Evolutionary conservation across 164 flowering plant genomes (phyloP), one percentile per base, ranked within the genome.

Genomic region (Berberis vulgaris): DNA sequence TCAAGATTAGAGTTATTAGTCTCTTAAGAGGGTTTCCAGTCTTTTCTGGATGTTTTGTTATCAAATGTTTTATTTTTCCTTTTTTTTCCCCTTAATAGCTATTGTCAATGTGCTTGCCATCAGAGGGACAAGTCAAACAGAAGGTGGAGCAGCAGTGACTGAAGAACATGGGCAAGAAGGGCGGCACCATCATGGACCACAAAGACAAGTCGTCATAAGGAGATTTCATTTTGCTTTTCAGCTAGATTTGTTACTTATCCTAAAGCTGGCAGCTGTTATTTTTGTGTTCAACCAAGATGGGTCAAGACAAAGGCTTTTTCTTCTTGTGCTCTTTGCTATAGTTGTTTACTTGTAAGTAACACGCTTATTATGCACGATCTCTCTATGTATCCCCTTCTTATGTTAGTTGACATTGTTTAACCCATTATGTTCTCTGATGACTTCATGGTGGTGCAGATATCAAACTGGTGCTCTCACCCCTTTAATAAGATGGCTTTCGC

Each of bases 201-300:
- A 88, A 63, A 83, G 97, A 78, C 95, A 82, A 78, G 78, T 86
- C 43, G 82, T 83, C 60, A 88, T 86, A 0, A 84, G 97, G 74
- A 85, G 97, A 77, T 89, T 94, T 73, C 95, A 91, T 66, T 76
- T 91, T 70, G 99, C 90, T 45, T 78, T 94, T 79, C 96, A 91
- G 77, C 76, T 94, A 43, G 97, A 94, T 75, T 65, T 91, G 74
- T 64, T 86, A 60, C 96, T 94, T 45, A 82, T 91, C 61, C 63
- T 94, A 49, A 94, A 94, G 91, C 81, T 94, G 72, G 94, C 88
- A 41, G 99, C 93, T 66, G 91, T 89, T 12, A 84, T 91, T 40
- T 91, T 91, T 75, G 73, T 94, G 73, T 86, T 94, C 78, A 84
- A 87, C 74, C 99, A 94, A 86, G 97, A 94, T 76, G 99, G 99